These are phyloP conservation scores for Ascomycota sp. DNA, from an alignment of 2,329 filamentous ascomycete genomes.

Conservation along the genomic window DNA sequence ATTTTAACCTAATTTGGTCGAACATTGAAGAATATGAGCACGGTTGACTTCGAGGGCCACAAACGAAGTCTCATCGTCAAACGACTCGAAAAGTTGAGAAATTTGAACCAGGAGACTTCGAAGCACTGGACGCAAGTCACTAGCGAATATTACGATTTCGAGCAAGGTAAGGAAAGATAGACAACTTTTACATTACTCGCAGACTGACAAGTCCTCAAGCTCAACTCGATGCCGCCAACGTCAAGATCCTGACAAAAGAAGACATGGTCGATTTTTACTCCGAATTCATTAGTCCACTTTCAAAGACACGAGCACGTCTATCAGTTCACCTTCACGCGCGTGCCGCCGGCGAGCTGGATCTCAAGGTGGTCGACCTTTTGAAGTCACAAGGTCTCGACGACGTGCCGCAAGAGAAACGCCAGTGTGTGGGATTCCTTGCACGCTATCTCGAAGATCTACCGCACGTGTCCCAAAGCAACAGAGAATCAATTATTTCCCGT, in stretches of 20 bases:
- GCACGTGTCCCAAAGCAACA: conserved; percentile 27
- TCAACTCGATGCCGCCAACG: conserved; percentile 53
- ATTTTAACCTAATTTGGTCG: conserved; percentile 47
- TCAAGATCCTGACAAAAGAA: conserved; percentile 55
- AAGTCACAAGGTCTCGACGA: conserved; percentile 14
- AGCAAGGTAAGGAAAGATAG: conserved; percentile 36
- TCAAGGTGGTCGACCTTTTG: conserved; percentile 21
- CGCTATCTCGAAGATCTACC: conserved; percentile 26
- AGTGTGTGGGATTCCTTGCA: conserved; percentile 28
- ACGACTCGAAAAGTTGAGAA: conserved; percentile 79
- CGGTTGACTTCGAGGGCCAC: conserved; percentile 72
- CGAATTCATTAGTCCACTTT: conserved; percentile 54
- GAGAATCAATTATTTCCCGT: conserved; percentile 24
- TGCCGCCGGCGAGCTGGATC: conserved; percentile 24
- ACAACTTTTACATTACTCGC: too few relatives aligned
- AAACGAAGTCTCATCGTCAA: conserved; percentile 79
- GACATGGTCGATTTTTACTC: conserved; percentile 68
- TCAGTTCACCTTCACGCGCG: conserved; percentile 71
- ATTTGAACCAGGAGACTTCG: conserved; percentile 64
- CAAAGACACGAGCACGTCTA: conserved; percentile 56
- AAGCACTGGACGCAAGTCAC: conserved; percentile 74
- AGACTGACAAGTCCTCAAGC: conserved; percentile 20
- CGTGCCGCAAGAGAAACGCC: conserved; percentile 20
- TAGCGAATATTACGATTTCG: conserved; percentile 76
- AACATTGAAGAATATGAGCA: conserved; percentile 53